Base-by-base conservation (phyloP, 2,329 filamentous ascomycete species). In the Nemania sp. region DNA sequence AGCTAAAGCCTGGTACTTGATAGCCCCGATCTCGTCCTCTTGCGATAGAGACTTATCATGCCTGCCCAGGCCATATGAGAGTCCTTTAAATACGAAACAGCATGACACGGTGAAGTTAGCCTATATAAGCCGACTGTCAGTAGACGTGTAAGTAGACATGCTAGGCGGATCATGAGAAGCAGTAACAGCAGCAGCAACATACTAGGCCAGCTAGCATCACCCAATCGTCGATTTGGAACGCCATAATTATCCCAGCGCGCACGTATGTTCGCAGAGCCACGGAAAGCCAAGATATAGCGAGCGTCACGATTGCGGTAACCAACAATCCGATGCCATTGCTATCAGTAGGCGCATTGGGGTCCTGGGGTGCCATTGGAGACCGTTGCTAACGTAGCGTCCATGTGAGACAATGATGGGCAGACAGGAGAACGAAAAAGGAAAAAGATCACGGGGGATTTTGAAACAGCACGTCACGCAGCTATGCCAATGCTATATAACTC, bases 1-100 rank as follows among this genome's bases (percentile, higher is more conserved):
- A 9, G 77, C 76, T 24, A 81, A 61, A 20, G 79, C 76, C 70
- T 81, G 79, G 68, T 75, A 81, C 73, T 80, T 80, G 37, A 80
- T 68, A 6, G 76, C 77, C n/a, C 69, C 63, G 17, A 80, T 74
- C 46, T 74, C 71, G 14, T 72, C 64, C 8, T 64, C 59, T 31
- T 75, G 64, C 9, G 69, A 56, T 8, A 81, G 69, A 3, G 77
- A 74, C 42, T 56, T 65, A 57, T 81, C 79, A 53, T 81, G 79
- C 28, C 69, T 69, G 5, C 79, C 79, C 11, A 81, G 57, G 9
- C 79, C 79, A 42, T 64, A 60, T 5, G 61, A 53, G 24, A 78
- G 70, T 8, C 78, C 78, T 15, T 63, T 58, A 1, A 80, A 61
- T 44, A 80, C 75, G 30, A 80, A 77, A 2, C 68, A 63, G 55